A percentile compares a stretch with the other conserved stretches of the same genome.
phyloP scores from a whole-genome alignment of 768 basidiomycete species.

The Tylopilus cervinicoccineus region DNA sequence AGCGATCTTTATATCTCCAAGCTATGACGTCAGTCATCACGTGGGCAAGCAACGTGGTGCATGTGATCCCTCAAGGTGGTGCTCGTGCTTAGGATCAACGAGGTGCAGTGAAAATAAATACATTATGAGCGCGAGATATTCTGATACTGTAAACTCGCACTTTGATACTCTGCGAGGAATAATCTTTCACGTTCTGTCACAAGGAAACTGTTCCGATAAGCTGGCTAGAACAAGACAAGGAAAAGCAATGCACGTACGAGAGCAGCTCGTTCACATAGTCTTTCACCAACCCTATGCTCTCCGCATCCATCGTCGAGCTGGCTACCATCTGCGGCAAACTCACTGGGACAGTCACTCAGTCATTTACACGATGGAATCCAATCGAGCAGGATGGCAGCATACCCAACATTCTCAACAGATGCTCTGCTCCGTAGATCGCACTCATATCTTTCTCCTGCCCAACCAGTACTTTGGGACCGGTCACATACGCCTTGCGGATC shows the following conservation, averaged over 20 bases:
- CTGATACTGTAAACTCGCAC: constrained; percentile 72
- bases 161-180: constrained; percentile 78
- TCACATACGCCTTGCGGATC: constrained; percentile 67
- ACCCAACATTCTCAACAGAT: constrained; percentile 91
- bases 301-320: constrained; percentile 84
- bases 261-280: constrained; percentile 92
- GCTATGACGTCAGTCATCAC: constrained; percentile 3
- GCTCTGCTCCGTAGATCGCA: constrained; percentile 90
- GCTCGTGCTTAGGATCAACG: no score
- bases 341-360: constrained; percentile 48
- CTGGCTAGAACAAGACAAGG: neutral
- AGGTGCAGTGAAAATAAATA: neutral
- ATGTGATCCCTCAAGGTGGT: no score
- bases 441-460: constrained; percentile 83
- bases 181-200: constrained; percentile 65
- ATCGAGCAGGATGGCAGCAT: constrained; percentile 23
- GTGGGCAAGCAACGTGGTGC: neutral
- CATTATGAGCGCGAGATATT: constrained; percentile 72
- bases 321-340: constrained; percentile 89
- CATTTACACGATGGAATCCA: neutral
- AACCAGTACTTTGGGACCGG: constrained; percentile 64
- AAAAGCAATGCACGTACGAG: constrained; percentile 45
- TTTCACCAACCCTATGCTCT: constrained; percentile 74
- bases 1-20: neutral
- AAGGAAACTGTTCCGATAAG: constrained; percentile 59